Conservation (phyloP, 2,329 filamentous ascomycete genomes). For the Fusarium foetens region DNA sequence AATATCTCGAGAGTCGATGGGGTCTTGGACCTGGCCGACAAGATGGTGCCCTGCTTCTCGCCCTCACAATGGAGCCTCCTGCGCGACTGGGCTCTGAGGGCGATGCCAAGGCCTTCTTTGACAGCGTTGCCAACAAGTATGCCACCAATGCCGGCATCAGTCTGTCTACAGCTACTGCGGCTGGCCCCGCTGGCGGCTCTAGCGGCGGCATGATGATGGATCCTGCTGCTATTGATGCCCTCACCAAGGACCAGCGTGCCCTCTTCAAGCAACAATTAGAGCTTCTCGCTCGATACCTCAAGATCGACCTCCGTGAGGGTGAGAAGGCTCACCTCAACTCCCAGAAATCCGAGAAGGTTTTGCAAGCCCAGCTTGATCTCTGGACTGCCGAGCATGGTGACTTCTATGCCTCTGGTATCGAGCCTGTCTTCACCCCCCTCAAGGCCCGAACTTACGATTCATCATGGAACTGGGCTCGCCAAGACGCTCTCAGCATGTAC, state of each 20-base stretch:
- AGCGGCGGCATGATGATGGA: conserved; percentile 99
- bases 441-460: conserved; percentile 98
- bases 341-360: conserved; percentile 84
- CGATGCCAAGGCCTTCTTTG: conserved; percentile 93
- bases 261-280: conserved; percentile 99
- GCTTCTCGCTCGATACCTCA: conserved; percentile 92
- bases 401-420: conserved; percentile 93
- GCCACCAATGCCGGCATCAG: conserved; percentile 84
- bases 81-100: conserved; percentile 87
- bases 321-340: conserved; percentile 91
- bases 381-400: conserved; percentile 97
- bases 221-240: conserved; percentile 92
- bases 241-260: conserved; percentile 95
- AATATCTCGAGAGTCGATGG: conserved; percentile 95
- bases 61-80: conserved; percentile 91
- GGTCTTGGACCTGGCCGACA: conserved; percentile 87
- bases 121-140: conserved; percentile 90
- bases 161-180: conserved; percentile 79
- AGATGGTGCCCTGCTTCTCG: conserved; percentile 88
- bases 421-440: conserved; percentile 90
- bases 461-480: conserved; percentile 98
- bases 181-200: conserved; percentile 75
- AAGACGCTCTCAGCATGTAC: conserved; percentile 98
- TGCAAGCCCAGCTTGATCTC: conserved; percentile 92
- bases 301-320: conserved; percentile 95